Evolutionary conservation across 768 basidiomycete genomes (phyloP).

Genomic region (Psilocybe subaeruginosa): DNA sequence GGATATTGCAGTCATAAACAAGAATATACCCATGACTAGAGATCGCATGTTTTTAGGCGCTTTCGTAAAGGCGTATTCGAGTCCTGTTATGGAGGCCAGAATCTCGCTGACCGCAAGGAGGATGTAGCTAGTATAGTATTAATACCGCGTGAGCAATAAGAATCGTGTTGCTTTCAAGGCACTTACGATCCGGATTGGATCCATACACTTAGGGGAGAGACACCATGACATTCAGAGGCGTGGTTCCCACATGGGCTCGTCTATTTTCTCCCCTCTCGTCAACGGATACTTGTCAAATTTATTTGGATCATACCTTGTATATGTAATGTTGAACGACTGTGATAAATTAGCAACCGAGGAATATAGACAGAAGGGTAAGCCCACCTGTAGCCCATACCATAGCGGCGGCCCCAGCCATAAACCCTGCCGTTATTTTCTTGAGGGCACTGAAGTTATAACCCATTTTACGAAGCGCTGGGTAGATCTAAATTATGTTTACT

Average conservation of each 20-base stretch:
- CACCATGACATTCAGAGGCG: conserved; percentile 52
- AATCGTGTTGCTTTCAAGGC: background rate
- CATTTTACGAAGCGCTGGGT: conserved; percentile 49
- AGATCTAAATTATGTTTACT: background rate
- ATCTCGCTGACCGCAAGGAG: conserved; percentile 76
- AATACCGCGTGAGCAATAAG: background rate
- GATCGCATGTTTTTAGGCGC: conserved; percentile 88
- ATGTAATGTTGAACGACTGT: conserved; percentile 71
- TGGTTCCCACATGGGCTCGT: conserved; percentile 53
- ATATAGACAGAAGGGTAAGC: conserved; percentile 3
- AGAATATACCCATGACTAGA: conserved; percentile 74
- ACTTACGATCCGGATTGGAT: conserved; percentile 70
- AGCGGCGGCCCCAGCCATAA: conserved; percentile 52
- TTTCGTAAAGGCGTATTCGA: conserved; percentile 90
- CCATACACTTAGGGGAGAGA: conserved; percentile 75
- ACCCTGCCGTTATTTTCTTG: conserved; percentile 62
- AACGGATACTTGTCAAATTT: background rate
- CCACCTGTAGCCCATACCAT: conserved; percentile 72
- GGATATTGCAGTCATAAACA: conserved; percentile 61
- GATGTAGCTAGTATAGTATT: conserved; percentile 47
- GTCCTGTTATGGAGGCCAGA: conserved; percentile 77
- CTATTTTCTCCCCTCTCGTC: conserved; percentile 9
- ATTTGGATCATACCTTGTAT: conserved; percentile 47
- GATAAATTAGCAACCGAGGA: background rate
- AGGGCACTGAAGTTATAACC: conserved; percentile 60